Evolutionary conservation across 441 rosid genomes (phyloP).

Genomic region (Croton setiger): DNA sequence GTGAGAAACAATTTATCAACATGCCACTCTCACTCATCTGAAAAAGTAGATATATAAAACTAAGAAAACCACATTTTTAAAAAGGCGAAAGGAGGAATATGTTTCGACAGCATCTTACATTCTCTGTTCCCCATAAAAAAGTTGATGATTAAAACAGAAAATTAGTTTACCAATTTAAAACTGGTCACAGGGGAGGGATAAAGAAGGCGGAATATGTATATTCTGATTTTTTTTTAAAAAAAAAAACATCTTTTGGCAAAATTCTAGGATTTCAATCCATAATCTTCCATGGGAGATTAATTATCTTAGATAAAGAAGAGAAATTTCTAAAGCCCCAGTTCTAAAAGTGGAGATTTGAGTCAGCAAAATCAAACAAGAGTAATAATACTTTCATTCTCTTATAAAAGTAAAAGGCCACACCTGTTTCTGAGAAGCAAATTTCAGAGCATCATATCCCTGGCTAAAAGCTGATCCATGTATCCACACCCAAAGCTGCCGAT

Average conservation of each 20-base stretch:
- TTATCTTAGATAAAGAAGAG: not conserved
- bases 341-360: not conserved
- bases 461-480: conserved; percentile 75
- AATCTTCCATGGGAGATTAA: no score
- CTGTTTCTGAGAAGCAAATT: conserved; percentile 65
- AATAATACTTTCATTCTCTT: conserved; percentile 1
- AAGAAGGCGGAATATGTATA: not conserved
- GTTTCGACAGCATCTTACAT: not conserved
- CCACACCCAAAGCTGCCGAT: conserved; percentile 72
- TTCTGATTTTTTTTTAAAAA: no score
- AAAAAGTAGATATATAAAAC: conserved; percentile 13
- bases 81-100: not conserved
- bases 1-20: conserved; percentile 52
- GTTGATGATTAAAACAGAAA: not conserved
- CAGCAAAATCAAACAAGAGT: not conserved
- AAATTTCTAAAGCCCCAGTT: not conserved
- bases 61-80: not conserved
- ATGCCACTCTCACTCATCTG: conserved; percentile 59
- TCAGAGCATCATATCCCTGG: conserved; percentile 69
- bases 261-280: not conserved
- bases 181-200: not conserved
- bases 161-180: not conserved
- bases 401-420: conserved; percentile 25
- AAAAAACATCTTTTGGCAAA: not conserved
- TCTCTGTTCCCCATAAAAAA: not conserved